These are phyloP conservation scores for Leccinum cinnamomeum DNA, from an alignment of 1,284 basidiomycete species.

Conservation along the genomic window DNA sequence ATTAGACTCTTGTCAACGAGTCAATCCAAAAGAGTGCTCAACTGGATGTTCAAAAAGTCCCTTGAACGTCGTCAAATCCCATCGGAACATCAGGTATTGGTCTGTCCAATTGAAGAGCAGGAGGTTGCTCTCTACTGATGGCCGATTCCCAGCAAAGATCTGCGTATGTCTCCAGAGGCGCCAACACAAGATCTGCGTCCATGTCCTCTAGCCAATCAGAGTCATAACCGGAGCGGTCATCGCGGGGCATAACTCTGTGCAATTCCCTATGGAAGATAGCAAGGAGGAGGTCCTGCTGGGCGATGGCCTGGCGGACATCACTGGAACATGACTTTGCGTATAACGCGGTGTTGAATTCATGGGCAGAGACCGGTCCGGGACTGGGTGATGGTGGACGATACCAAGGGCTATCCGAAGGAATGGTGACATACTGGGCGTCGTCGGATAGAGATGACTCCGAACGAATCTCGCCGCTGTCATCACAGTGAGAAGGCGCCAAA, in stretches of 20 bases:
- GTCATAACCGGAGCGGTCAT: conserved; percentile 18
- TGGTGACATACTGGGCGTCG: conserved; percentile 31
- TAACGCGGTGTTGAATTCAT: conserved; percentile 18
- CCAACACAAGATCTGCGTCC: conserved; percentile 30
- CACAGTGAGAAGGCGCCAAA: conserved; percentile 13
- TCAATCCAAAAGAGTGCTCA: background rate
- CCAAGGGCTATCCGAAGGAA: conserved; percentile 35
- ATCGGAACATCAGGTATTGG: conserved; percentile 29
- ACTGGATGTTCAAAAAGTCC: conserved; percentile 15
- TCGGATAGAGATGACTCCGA: conserved; percentile 23
- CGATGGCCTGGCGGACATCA: conserved; percentile 34
- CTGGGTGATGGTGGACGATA: conserved; percentile 26
- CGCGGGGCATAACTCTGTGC: conserved; percentile 22
- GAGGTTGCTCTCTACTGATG: conserved; percentile 20
- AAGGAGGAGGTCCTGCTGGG: conserved; percentile 34
- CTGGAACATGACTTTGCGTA: conserved; percentile 31
- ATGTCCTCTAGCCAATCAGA: conserved; percentile 29
- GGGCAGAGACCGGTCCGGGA: conserved; percentile 22
- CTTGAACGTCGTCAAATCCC: conserved; percentile 30
- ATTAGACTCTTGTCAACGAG: conserved; percentile 5
- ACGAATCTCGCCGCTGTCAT: conserved; percentile 23
- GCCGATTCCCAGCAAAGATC: conserved; percentile 33
- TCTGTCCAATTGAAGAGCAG: conserved; percentile 5
- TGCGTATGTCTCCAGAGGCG: conserved; percentile 30
- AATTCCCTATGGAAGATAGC: conserved; percentile 33